Evolutionary conservation across 768 basidiomycete species (phyloP).

Genomic region (Macrocybe gigantea): DNA sequence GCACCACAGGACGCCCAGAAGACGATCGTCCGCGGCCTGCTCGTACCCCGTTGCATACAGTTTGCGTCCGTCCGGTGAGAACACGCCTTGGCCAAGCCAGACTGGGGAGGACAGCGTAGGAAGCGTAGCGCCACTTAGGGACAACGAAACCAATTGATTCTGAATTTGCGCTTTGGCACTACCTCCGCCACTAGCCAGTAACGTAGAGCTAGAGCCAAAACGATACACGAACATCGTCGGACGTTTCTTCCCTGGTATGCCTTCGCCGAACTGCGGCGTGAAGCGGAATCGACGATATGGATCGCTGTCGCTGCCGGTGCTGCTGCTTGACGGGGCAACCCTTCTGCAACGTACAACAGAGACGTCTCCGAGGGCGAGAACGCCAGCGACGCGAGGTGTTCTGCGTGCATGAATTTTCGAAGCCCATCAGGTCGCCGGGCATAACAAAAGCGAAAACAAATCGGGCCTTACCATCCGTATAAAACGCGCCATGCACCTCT

Average conservation of each 20-base stretch:
- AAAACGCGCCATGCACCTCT: constrained; percentile 51
- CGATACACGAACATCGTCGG: constrained; percentile 44
- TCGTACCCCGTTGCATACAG: constrained; percentile 63
- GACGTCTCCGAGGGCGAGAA: constrained; percentile 50
- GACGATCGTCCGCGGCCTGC: constrained; percentile 46
- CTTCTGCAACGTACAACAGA: constrained; percentile 59
- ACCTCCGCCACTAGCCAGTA: background rate
- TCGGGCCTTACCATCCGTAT: constrained; percentile 46
- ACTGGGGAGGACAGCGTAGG: too few relatives aligned
- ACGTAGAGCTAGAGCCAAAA: too few relatives aligned
- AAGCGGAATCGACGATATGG: constrained; percentile 46
- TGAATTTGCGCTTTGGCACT: constrained; percentile 2
- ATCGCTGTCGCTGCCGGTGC: constrained; percentile 17
- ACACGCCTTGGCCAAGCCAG: constrained; percentile 49
- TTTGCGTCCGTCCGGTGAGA: constrained; percentile 32
- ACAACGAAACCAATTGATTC: constrained; percentile 7
- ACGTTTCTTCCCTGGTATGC: constrained; percentile 41
- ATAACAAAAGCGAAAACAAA: too few relatives aligned
- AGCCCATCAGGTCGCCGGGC: background rate
- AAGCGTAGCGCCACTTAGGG: constrained; percentile 19
- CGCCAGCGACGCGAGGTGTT: constrained; percentile 41
- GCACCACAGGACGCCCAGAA: constrained; percentile 56
- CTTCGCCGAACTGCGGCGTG: constrained; percentile 60
- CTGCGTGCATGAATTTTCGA: constrained; percentile 22
- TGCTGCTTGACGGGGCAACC: constrained; percentile 23